Evolutionary conservation across 2,329 filamentous ascomycete species (phyloP), one percentile per base, ranked within the genome.

Genomic region (Biscogniauxia marginata): DNA sequence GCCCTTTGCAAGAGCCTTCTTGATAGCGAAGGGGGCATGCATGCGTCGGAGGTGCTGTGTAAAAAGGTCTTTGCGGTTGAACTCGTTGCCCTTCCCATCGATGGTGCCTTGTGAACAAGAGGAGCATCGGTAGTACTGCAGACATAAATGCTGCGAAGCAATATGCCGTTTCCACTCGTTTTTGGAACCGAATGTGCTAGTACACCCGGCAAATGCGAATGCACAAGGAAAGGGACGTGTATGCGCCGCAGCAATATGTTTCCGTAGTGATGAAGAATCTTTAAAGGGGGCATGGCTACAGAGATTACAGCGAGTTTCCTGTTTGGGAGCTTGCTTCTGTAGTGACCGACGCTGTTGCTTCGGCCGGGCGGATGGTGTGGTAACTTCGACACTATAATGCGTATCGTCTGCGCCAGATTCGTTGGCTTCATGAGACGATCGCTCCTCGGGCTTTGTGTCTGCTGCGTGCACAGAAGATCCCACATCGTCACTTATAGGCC

Each of bases 111-210:
- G 74, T 0, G 83, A 80, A 56, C 85, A 88, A 1, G 80, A 76
- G 0, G 85, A 87, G 61, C 85, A 88, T 19, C 85, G 80, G 64
- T 87, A 88, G 63, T 82, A 87, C 49, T 82, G 81, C 18, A 88
- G 70, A 62, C 85, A 87, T 20, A 99, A 82, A 74, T 99, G 95
- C 65, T 97, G 91, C 0, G 91, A 96, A 16, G 86, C 84, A 69
- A 97, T 91, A 69, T 99, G 95, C 3, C 93, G 85, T 73, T 98
- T 98, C 93, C 93, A 99, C 72, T 98, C 93, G 68, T 98, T 97
- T 75, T 97, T 98, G 16, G 90, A 93, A 1, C 88, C 87, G 71
- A 98, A 97, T 0, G 86, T 90, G 64, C 91, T 92, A 0, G 75
- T 77, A 71, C 93, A 99, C 18, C 90, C 91, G 44, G 93, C 96